Evolutionary conservation across 768 basidiomycete species (phyloP), one percentile per base, ranked within the genome.

Genomic region (Suillus subluteus): DNA sequence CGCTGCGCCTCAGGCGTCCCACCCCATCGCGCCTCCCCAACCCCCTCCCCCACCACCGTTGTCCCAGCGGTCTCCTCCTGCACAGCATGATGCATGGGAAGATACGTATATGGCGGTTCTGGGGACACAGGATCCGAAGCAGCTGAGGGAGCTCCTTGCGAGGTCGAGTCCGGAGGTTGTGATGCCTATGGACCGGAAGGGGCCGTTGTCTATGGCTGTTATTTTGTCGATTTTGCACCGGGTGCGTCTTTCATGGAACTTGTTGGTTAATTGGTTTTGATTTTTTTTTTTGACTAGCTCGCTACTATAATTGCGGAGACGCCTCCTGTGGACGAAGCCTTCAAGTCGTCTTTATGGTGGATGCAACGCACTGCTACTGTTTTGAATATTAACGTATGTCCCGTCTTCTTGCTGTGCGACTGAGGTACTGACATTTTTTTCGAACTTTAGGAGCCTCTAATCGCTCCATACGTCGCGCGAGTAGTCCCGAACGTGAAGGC

Each of bases 311-410:
- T 94, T 55, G 88, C 89, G 50, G 92, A 94, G 74, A 88, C 86
- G 3, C 85, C 91, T 7, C 91, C 93, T 12, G 83, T 84, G 58
- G 93, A 95, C 67, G 94, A 95, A 71, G 78, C 85, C 6, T 94
- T 94, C 84, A 94, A 94, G 79, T 87, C 85, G 16, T 87, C 90
- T 8, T 79, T 95, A 65, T 94, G 94, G 92, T 95, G 93, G 93
- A 79, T 95, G 70, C 91, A 94, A 74, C 88, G 93, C 64, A 83
- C 91, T 44, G 82, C 91, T 8, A 81, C 85, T 16, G 82, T 89
- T 40, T 84, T 95, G 69, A 91, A 90, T 73, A 88, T 92, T 62
- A 89, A 88, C 72, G 91, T 91, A 74, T 35, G 84, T 65, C 15
- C 2, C 8, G n/a, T 50, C 12, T 5, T 23, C 48, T n/a, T 46